Conservation (phyloP, 139 green algal species). For the Micractinium conductrix region DNA sequence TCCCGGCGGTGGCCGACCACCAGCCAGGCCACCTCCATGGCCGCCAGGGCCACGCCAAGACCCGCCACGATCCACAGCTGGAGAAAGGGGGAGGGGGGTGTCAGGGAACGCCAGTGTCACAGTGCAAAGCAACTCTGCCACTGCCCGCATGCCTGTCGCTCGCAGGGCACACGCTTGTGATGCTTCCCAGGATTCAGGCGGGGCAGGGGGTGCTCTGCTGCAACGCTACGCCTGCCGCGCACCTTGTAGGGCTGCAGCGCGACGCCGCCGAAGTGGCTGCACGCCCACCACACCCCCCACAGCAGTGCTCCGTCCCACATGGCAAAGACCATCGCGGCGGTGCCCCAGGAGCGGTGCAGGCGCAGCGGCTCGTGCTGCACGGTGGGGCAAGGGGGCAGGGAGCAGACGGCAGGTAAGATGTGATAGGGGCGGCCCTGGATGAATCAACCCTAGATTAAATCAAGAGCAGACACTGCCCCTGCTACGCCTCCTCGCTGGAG, state of each 20-base stretch:
- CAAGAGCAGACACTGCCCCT: too few relatives aligned
- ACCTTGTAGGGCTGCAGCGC: not conserved
- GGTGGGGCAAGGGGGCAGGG: not conserved
- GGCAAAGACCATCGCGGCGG: constrained; percentile 3
- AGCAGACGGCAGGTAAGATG: not conserved
- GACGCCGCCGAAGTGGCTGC: not conserved
- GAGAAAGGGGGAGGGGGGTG: not conserved
- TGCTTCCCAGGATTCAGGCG: not conserved
- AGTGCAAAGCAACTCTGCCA: not conserved
- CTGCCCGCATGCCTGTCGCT: not conserved
- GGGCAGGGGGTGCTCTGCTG: not conserved
- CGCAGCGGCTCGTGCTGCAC: constrained; percentile 24
- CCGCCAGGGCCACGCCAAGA: not conserved
- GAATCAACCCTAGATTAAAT: too few relatives aligned
- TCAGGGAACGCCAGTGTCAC: not conserved
- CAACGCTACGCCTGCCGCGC: not conserved
- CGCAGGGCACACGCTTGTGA: not conserved
- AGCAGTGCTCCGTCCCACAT: constrained; percentile 7
- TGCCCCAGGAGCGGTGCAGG: constrained; percentile 21
- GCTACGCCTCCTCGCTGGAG: too few relatives aligned
- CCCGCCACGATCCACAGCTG: constrained; percentile 19
- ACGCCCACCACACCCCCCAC: not conserved
- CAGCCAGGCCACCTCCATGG: not conserved
- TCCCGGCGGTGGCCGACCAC: too few relatives aligned
- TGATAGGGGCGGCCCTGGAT: not conserved